Base-by-base conservation (phyloP, 2,329 filamentous ascomycete genomes). In the Beauveria asiatica region DNA sequence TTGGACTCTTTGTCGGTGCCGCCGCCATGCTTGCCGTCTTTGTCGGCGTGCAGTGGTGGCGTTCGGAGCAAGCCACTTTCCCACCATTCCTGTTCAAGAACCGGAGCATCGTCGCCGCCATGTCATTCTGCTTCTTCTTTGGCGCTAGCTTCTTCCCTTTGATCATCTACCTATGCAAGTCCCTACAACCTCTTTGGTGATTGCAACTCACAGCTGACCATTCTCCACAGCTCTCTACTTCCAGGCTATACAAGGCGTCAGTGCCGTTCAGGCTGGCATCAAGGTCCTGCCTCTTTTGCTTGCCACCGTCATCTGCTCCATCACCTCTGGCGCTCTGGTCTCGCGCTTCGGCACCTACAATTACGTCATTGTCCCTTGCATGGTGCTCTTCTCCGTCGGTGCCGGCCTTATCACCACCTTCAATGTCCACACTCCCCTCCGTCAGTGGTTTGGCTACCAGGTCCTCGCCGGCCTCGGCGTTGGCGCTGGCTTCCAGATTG, bases 101-200 rank as follows among this genome's bases (percentile, higher is more conserved):
- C 48, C 73, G 78, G 19, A 75, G 74, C 49, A 70, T 79, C 41
- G 60, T 75, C 33, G 66, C 67, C 1, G 71, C 74, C 45, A 75
- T 77, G 67, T 27, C 76, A 10, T 83, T 82, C 61, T 67, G 74
- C 58, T 71, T 77, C 62, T 77, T 79, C 63, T 78, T 83, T 57
- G 79, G 78, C 11, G 77, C 78, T 6, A 75, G 71, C 10, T 81
- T 83, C 71, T 80, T 82, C 67, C 75, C 78, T 3, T 70, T 83
- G 41, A 74, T 83, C 54, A 83, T 80, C 67, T 83, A 82, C 61
- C 70, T 62, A 19, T 56, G 59, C 51, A 45, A 51, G 59, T 51
- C 17, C 5, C 3, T n/a, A 5, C 3, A 6, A 11, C 2, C 11
- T 2, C 13, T 5, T 5, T 6, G 41, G 87, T 89, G 72, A 84